Percentiles rank a stretch among this genome's conserved stretches.
Conservation (phyloP, 306 rosid genomes). For the Ceratonia siliqua region DNA sequence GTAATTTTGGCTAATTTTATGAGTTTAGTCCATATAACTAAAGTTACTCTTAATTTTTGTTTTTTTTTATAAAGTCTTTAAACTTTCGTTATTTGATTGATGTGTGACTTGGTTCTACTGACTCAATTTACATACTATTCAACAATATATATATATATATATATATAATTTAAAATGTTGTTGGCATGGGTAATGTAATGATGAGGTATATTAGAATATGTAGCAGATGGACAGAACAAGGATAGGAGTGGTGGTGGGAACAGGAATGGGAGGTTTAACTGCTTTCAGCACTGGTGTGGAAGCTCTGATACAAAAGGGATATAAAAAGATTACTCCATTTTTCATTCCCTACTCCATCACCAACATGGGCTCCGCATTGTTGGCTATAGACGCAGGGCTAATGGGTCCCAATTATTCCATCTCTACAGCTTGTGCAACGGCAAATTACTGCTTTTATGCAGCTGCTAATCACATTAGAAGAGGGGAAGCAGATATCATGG, state of each 20-base stretch:
- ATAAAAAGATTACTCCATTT: slow-evolving; percentile 54
- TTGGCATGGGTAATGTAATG: no score
- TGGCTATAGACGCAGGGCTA: slow-evolving; percentile 69
- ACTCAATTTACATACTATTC: no score
- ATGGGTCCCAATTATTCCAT: slow-evolving; percentile 79
- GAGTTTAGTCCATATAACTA: no score
- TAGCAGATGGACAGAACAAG: slow-evolving; percentile 62
- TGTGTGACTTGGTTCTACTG: no score
- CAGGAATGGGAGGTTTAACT: slow-evolving; percentile 70
- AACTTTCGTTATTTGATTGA: no score
- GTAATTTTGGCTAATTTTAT: no score
- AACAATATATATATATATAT: no score
- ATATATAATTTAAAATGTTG: no score
- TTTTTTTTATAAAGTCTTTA: no score
- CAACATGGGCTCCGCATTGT: slow-evolving; percentile 72
- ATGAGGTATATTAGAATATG: neutral
- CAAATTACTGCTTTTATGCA: slow-evolving; percentile 62
- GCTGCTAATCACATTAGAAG: slow-evolving; percentile 75
- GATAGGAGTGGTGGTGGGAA: slow-evolving; percentile 67
- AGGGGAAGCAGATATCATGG: slow-evolving; percentile 81
- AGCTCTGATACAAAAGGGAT: slow-evolving; percentile 51
- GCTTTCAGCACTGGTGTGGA: slow-evolving; percentile 55
- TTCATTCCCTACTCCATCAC: slow-evolving; percentile 59
- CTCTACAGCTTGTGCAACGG: slow-evolving; percentile 82
- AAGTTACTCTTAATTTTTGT: no score